Evolutionary conservation across 2,329 filamentous ascomycete species (phyloP).

Genomic region (Gliomastix tumulicola): DNA sequence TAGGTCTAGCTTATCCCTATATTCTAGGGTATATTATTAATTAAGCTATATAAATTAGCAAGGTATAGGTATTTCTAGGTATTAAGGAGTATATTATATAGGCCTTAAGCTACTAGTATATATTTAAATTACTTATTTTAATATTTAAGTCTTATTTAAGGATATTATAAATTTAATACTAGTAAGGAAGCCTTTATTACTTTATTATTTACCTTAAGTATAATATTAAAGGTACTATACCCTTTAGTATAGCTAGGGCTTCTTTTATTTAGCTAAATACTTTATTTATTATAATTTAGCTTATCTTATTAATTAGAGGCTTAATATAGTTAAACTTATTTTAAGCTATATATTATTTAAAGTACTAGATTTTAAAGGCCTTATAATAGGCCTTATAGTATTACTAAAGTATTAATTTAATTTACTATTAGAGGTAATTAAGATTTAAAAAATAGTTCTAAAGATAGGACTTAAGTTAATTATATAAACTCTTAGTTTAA

Average conservation of each 20-base stretch:
- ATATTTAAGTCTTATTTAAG: not conserved
- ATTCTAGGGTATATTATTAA: no score
- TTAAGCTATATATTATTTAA: not conserved
- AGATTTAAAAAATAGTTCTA: not conserved
- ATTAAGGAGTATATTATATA: no score
- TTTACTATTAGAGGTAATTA: not conserved
- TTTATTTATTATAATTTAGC: not conserved
- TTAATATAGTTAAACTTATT: not conserved
- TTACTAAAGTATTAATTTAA: not conserved
- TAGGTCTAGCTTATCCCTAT: no score
- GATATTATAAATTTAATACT: not conserved
- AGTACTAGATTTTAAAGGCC: not conserved
- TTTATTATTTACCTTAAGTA: not conserved
- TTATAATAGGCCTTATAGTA: not conserved
- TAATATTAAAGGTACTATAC: not conserved
- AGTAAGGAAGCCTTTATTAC: not conserved
- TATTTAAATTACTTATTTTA: no score
- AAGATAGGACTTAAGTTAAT: constrained; percentile 1
- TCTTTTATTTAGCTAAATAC: not conserved
- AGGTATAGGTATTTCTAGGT: no score
- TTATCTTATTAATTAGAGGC: not conserved
- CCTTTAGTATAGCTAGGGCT: not conserved
- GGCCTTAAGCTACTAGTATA: no score
- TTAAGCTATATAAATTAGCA: no score
- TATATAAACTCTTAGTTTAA: not conserved